These are phyloP conservation scores for Leptomonas pyrrhocoris DNA, from an alignment of 208 protist species.

Conservation along the genomic window DNA sequence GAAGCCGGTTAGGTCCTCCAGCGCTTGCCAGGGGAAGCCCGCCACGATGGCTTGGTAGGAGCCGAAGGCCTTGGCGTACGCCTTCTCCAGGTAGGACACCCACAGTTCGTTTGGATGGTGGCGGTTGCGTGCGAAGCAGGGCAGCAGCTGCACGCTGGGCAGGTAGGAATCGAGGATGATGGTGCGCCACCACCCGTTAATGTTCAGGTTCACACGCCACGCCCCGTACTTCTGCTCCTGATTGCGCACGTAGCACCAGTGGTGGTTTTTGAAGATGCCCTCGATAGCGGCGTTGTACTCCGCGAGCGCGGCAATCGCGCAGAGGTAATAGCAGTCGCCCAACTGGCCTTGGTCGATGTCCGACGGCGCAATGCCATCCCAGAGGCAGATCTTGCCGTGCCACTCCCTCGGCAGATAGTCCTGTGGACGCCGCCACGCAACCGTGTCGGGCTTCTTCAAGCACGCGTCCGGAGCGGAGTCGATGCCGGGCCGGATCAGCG, in stretches of 20 bases:
- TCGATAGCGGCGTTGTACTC: conserved; percentile 44
- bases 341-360: conserved; percentile 78
- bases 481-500: conserved; percentile 52
- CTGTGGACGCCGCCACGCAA: conserved; percentile 54
- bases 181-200: conserved; percentile 67
- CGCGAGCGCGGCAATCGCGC: conserved; percentile 50
- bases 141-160: conserved; percentile 45
- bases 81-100: conserved; percentile 81
- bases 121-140: conserved; percentile 53
- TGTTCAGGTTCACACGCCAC: conserved; percentile 63
- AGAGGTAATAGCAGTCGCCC: conserved; percentile 77
- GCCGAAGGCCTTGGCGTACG: conserved; percentile 84
- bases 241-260: conserved; percentile 37
- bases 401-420: conserved; percentile 57
- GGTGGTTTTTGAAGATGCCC: conserved; percentile 51
- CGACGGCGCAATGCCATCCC: conserved; percentile 39
- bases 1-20: conserved; percentile 73
- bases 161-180: conserved; percentile 77
- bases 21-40: conserved; percentile 58
- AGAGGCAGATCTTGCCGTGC: conserved; percentile 50
- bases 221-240: conserved; percentile 55
- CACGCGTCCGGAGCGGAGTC: conserved; percentile 34
- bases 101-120: conserved; percentile 71
- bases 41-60: conserved; percentile 74
- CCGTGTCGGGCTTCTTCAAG: conserved; percentile 30